Base-by-base conservation (phyloP, 1,284 basidiomycete species). In the Cerioporus squamosus region DNA sequence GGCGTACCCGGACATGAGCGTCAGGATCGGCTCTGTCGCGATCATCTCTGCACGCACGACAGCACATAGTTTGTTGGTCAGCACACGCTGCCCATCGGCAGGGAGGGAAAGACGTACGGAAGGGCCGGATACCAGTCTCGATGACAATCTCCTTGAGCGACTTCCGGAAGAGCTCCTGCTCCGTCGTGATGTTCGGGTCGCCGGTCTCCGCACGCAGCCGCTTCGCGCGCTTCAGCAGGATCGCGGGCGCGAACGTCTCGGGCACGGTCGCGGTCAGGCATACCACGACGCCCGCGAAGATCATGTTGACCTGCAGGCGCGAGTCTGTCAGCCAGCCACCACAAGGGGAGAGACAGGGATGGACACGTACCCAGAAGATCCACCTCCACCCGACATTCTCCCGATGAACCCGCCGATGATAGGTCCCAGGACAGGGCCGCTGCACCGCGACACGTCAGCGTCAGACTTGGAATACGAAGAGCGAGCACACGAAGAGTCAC, bases 1-100 rank as follows among this genome's bases (percentile, higher is more conserved):
- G 12, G 91, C 80, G 73, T 92, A 91, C 38, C 87, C 57, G 2
- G 87, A 89, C 65, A 88, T 77, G 18, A 89, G 76, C 7, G 88
- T 73, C n/a, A 92, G 74, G 60, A 91, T 87, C 2, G 87, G 86
- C 69, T 92, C 89, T 59, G 79, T 75, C 4, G 72, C 67, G 45
- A 91, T 79, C 86, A 91, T 90, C 47, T 79, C 66, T 68, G 61
- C n/a, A 22, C 18, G 29, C 18, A 17, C 20, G 24, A 24, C 33
- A 36, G 10, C 14, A 36, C 5, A 29, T 6, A 9, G 9, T 9
- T 5, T 29, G 26, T 9, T 10, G 3, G 12, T 36, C 33, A 36
- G 33, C 33, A 36, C 14, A 12, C 33, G 3, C 33, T 36, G 12
- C 3, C 3, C 33, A 10, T 10, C 9, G 3, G 12, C 33, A 36